These are phyloP conservation scores for Hamamelis virginiana DNA, from an alignment of 164 flowering plant species.

Conservation along the genomic window DNA sequence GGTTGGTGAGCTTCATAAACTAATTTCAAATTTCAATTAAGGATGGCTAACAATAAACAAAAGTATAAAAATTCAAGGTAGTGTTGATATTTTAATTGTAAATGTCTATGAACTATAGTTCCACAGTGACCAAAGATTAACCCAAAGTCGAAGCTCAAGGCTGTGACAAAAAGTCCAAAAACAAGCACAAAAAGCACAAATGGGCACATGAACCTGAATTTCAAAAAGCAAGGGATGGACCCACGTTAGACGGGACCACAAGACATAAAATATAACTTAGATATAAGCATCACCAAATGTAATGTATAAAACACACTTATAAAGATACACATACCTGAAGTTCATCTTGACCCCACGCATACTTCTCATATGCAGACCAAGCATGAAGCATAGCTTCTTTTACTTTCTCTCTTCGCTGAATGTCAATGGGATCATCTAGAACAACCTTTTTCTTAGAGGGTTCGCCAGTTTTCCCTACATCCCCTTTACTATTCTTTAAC, in stretches of 20 bases:
- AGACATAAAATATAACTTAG: not conserved
- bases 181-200: not conserved
- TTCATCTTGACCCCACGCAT: constrained; percentile 99
- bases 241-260: not conserved
- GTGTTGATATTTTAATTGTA: too few species aligned
- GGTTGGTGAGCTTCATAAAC: too few species aligned
- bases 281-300: not conserved
- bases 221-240: too few species aligned
- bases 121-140: not conserved
- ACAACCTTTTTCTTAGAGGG: constrained; percentile 22
- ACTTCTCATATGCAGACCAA: constrained; percentile 90
- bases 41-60: too few species aligned
- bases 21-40: too few species aligned
- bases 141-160: not conserved
- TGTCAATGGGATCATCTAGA: constrained; percentile 61
- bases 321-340: constrained; percentile 64
- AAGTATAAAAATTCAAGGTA: too few species aligned
- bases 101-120: too few species aligned
- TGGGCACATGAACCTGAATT: not conserved
- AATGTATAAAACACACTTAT: not conserved
- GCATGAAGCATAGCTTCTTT: constrained; percentile 99
- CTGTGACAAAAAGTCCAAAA: not conserved
- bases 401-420: constrained; percentile 74
- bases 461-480: constrained; percentile 18
- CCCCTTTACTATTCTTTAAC: constrained; percentile 28